Conservation (phyloP, 495 filamentous ascomycete genomes). For the Tuber borchii region DNA sequence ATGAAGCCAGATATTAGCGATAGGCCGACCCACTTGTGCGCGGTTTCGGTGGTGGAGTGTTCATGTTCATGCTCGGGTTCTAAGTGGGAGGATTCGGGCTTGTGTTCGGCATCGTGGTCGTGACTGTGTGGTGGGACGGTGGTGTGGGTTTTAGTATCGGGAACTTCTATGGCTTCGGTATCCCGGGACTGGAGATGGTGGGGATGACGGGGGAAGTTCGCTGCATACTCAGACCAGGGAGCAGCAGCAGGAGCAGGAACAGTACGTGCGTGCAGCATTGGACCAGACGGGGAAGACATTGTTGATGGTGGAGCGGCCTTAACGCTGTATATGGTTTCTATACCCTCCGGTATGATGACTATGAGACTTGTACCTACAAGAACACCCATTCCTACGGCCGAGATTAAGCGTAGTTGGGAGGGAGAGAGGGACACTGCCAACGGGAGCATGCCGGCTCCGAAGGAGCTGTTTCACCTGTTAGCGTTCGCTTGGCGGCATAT, state of each 20-base stretch:
- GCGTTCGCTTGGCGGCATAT: slow-evolving; percentile 36
- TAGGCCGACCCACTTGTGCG: slow-evolving; percentile 60
- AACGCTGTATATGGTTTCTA: slow-evolving; percentile 70
- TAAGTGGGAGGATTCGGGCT: neutral
- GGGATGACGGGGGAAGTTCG: neutral
- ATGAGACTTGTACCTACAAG: slow-evolving; percentile 91
- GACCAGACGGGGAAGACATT: slow-evolving; percentile 8
- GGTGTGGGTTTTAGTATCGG: slow-evolving; percentile 7
- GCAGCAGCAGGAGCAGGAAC: neutral
- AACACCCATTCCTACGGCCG: slow-evolving; percentile 87
- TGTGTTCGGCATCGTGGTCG: neutral
- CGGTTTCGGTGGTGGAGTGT: slow-evolving; percentile 32
- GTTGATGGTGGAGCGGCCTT: slow-evolving; percentile 9
- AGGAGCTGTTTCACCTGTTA: slow-evolving; percentile 59
- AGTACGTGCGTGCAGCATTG: slow-evolving; percentile 11
- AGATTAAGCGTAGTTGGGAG: slow-evolving; percentile 80
- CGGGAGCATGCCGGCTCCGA: slow-evolving; percentile 87
- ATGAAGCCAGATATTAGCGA: slow-evolving; percentile 84
- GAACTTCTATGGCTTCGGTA: neutral
- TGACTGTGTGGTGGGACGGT: neutral
- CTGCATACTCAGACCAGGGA: neutral
- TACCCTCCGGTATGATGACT: slow-evolving; percentile 94
- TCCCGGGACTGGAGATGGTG: slow-evolving; percentile 9
- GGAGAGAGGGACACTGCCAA: slow-evolving; percentile 84
- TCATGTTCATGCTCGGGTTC: slow-evolving; percentile 18